Evolutionary conservation across 768 basidiomycete genomes (phyloP).

Genomic region (Paxillus rubicundulus): DNA sequence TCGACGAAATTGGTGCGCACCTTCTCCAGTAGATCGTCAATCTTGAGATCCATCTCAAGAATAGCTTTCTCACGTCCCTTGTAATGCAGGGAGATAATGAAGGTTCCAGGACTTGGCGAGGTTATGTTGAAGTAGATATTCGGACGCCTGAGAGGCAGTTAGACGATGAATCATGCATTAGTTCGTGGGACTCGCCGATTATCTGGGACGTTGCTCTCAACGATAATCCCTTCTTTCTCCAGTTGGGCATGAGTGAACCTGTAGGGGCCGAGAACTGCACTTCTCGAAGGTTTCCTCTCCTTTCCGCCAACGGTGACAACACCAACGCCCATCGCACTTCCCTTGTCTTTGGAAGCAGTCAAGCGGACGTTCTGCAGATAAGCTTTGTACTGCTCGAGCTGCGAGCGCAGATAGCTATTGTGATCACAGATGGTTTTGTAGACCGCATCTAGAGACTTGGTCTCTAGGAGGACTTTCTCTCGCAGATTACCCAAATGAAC

Average conservation of each 20-base stretch:
- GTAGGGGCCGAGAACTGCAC: slow-evolving; percentile 89
- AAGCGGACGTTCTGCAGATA: slow-evolving; percentile 96
- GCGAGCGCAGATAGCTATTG: slow-evolving; percentile 93
- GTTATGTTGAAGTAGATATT: slow-evolving; percentile 99
- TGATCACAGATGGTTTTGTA: slow-evolving; percentile 99
- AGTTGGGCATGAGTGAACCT: slow-evolving; percentile 97
- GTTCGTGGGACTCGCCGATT: slow-evolving; percentile 62
- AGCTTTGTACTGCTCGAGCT: slow-evolving; percentile 99
- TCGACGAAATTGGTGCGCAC: slow-evolving; percentile 39
- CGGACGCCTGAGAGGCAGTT: slow-evolving; percentile 62
- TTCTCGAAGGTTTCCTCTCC: slow-evolving; percentile 89
- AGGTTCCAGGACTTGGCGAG: slow-evolving; percentile 95
- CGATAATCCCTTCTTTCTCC: slow-evolving; percentile 99
- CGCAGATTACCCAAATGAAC: slow-evolving; percentile 94
- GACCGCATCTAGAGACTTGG: slow-evolving; percentile 89
- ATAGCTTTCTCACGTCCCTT: slow-evolving; percentile 99
- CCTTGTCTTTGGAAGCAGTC: slow-evolving; percentile 86
- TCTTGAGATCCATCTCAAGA: slow-evolving; percentile 99
- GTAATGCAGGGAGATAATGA: slow-evolving; percentile 98
- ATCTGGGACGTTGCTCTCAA: slow-evolving; percentile 98
- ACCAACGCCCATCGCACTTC: slow-evolving; percentile 82
- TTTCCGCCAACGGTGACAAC: slow-evolving; percentile 96
- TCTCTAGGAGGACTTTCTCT: slow-evolving; percentile 93
- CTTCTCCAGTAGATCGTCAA: slow-evolving; percentile 97
- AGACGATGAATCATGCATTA: background rate